phyloP scores from a whole-genome alignment of 2,329 filamentous ascomycete species.

The Diplodia seriata region DNA sequence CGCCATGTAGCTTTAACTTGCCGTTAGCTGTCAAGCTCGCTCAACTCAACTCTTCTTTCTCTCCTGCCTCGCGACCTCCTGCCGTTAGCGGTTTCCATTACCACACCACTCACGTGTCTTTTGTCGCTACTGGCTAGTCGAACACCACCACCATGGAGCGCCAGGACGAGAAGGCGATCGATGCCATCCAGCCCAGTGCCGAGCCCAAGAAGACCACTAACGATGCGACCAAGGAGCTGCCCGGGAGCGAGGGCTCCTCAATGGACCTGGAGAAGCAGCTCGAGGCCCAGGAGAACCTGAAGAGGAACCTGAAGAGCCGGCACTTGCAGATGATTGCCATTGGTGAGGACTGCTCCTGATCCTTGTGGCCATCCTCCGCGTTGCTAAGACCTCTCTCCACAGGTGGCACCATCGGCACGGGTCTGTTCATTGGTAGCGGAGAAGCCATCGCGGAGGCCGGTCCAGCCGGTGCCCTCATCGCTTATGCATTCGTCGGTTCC shows the following conservation, averaged over 20 bases:
- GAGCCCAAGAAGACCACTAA: slow-evolving; percentile 23
- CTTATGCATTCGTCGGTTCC: slow-evolving; percentile 63
- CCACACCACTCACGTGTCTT: slow-evolving; percentile 27
- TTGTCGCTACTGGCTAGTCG: slow-evolving; percentile 14
- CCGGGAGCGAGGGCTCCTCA: slow-evolving; percentile 29
- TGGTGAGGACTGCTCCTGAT: slow-evolving; percentile 39
- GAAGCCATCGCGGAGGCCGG: slow-evolving; percentile 56
- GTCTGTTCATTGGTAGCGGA: slow-evolving; percentile 61
- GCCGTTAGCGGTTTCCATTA: slow-evolving; percentile 30
- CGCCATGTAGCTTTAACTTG: slow-evolving; percentile 27
- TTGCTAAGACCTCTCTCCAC: slow-evolving; percentile 4
- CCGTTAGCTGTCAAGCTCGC: slow-evolving; percentile 27
- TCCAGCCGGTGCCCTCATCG: slow-evolving; percentile 56
- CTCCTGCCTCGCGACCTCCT: slow-evolving; percentile 24
- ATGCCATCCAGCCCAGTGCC: slow-evolving; percentile 23
- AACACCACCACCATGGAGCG: slow-evolving; percentile 18
- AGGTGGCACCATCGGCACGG: slow-evolving; percentile 58
- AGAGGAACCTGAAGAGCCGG: slow-evolving; percentile 47
- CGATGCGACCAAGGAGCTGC: slow-evolving; percentile 17
- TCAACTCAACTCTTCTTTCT: slow-evolving; percentile 1
- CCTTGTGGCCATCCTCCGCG: slow-evolving; percentile 15
- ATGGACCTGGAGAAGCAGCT: slow-evolving; percentile 47
- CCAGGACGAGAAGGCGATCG: slow-evolving; percentile 29
- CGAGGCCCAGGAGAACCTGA: slow-evolving; percentile 38
- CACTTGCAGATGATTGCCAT: slow-evolving; percentile 51